Evolutionary conservation across 495 filamentous ascomycete species (phyloP), one percentile per base, ranked within the genome.

Genomic region (Daldinia concentrica): DNA sequence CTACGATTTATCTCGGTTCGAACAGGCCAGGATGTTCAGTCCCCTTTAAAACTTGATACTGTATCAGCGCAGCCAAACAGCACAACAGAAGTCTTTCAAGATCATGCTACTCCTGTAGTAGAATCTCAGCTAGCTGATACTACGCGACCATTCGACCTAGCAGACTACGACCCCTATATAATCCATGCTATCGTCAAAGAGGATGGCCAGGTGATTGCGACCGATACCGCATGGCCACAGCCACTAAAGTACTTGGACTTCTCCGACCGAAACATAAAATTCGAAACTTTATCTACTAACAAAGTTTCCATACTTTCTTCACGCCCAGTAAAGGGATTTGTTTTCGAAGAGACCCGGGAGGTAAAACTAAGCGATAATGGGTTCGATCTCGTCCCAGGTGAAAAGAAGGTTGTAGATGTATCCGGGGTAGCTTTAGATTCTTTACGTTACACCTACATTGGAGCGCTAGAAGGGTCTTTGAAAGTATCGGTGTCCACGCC

Each of bases 241-340:
- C 93, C 92, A 15, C 84, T 95, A 69, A 94, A 94, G 79, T 93
- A 93, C 74, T 84, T 93, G 22, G 83, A 89, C 62, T 85, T 95
- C 30, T 81, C 82, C 0, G 64, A 77, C 7, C 75, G 82, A 7
- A 69, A 77, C 6, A 73, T 85, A 6, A 60, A 57, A 17, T 52
- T 74, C 66, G 71, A 41, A 15, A 14, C 57, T 19, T 60, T 80
- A 0, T 65, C 52, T 6, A 54, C 69, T 8, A 59, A 43, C 19
- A 17, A 64, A 14, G 64, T 83, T 0, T 68, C 64, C 17, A 52
- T 85, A 45, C 76, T 77, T 29, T 77, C 80, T 0, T 61, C 71
- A 62, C 80, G 78, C 29, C 84, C 84, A 9, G 81, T 82, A 2
- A 86, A 85, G 59, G 82, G 84, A 15, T 82, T 86, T 39, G 78